Percentiles rank a stretch among this genome's conserved stretches.
Evolutionary conservation across 2,329 filamentous ascomycete species (phyloP).

Genomic region (Dactylellina parvicollis): DNA sequence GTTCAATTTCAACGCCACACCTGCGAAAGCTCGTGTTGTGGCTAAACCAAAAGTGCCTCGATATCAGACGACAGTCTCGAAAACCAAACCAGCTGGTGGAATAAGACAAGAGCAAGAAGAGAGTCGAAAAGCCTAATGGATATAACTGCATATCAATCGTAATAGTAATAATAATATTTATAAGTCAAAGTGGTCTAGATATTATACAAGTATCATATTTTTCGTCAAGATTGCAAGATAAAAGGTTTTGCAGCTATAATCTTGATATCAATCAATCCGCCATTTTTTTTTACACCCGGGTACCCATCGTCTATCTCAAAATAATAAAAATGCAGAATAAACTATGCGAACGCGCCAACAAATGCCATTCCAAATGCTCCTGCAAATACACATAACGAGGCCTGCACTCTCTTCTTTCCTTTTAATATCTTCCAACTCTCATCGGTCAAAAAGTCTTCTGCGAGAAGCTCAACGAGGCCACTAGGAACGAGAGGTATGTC

Average conservation of each 20-base stretch:
- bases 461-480: constrained; percentile 71
- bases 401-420: constrained; percentile 70
- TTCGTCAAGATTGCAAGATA: no score
- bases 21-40: constrained; percentile 33
- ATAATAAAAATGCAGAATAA: neutral
- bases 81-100: no score
- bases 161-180: no score
- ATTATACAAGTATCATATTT: no score
- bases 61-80: no score
- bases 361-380: constrained; percentile 76
- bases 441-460: constrained; percentile 73
- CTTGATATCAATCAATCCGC: neutral
- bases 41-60: neutral
- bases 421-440: constrained; percentile 65
- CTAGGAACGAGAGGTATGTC: constrained; percentile 61
- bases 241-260: no score
- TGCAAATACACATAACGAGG: constrained; percentile 71
- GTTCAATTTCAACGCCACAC: constrained; percentile 42
- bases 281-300: neutral
- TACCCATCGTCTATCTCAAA: neutral
- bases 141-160: no score
- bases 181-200: no score
- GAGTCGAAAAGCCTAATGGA: no score
- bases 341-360: constrained; percentile 69
- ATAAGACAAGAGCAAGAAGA: no score